Evolutionary conservation across 352 stramenopile genomes (phyloP), one percentile per base, ranked within the genome.

Genomic region (Globisporangium spinosum): DNA sequence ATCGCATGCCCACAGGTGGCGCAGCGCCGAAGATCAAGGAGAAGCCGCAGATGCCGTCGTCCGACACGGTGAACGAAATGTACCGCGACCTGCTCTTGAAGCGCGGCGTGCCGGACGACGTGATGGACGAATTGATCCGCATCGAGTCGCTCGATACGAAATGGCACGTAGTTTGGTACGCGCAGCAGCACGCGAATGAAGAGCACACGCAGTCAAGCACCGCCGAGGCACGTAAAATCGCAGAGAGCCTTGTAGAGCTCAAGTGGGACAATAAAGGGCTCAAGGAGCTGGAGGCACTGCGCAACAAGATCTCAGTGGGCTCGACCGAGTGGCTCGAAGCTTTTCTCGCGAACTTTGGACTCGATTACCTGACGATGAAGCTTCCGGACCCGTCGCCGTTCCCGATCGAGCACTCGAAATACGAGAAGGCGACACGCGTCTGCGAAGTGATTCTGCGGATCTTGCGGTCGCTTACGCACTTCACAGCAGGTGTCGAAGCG

Each of bases 311-410:
- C 27, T 76, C 83, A 5, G 77, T 82, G 2, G 77, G 78, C 13
- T 93, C 87, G 8, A 76, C 82, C 4, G 87, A 95, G 65, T 95
- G 87, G 87, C 77, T 90, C 25, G 87, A 93, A 56, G 71, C 82
- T 35, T 95, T 95, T 56, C 61, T 95, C 12, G 75, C 70, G 8
- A 76, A 82, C 56, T 95, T 93, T 59, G 87, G 87, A 1, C 77
- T 95, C 38, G 87, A 95, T 32, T 95, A 95, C 56, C 69, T 95
- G 32, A 91, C 87, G 0, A 95, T 93, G 85, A 95, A 95, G 70
- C 77, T 95, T 17, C 87, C 87, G 0, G 85, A 95, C 35, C 83
- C 87, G 45, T 93, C 87, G 8, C 87, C 87, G 9, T 95, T 93
- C 62, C 77, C 87, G 0, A 85, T 95, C 23, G 87, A 95, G 60